Base-by-base conservation (phyloP, 2,329 filamentous ascomycete genomes). In the Gliomastix tumulicola region DNA sequence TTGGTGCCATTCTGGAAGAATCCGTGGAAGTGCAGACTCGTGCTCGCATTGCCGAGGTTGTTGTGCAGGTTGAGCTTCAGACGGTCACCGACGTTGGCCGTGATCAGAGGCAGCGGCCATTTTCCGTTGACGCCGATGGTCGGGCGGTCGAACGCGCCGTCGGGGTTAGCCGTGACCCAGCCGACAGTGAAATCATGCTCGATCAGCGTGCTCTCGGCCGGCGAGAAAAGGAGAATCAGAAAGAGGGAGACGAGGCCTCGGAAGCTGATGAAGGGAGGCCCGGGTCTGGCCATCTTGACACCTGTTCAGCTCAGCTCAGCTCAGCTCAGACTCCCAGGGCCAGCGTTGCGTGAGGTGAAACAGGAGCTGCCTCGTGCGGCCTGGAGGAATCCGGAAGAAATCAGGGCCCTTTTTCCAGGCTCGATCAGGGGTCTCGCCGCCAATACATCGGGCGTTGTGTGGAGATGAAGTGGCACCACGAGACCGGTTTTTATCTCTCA, bases 91-190 rank as follows among this genome's bases (percentile, higher is more conserved):
- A 79, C 62, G 33, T 69, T 70, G 25, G 74, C 80, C 35, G 74
- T 68, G 39, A 88, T 79, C 19, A 61, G 57, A 2, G 86, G 85
- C 36, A 84, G 71, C 3, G 85, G 86, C 82, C 84, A 88, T 60
- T 80, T 56, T 5, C 75, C 76, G 49, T 92, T 90, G 62, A 92
- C 82, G 32, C 82, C 84, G 51, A 90, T 85, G 4, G 75, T 74
- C n/a, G 77, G 70, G 21, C 84, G 71, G 27, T 74, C 66, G 41
- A 71, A 70, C 7, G 69, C 63, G 17, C 79, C 80, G 60, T 90
- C 85, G 0, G 85, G 86, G 48, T 84, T 82, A 22, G 80, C 75
- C 30, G 61, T 72, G 10, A 86, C 76, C 84, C 84, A 88, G 40
- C 71, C 74, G 44, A 87, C 68, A 48, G 80, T 76, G 62, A 83